These are phyloP conservation scores for Tulasnella sp. DNA, from an alignment of 768 basidiomycete genomes.

Conservation along the genomic window DNA sequence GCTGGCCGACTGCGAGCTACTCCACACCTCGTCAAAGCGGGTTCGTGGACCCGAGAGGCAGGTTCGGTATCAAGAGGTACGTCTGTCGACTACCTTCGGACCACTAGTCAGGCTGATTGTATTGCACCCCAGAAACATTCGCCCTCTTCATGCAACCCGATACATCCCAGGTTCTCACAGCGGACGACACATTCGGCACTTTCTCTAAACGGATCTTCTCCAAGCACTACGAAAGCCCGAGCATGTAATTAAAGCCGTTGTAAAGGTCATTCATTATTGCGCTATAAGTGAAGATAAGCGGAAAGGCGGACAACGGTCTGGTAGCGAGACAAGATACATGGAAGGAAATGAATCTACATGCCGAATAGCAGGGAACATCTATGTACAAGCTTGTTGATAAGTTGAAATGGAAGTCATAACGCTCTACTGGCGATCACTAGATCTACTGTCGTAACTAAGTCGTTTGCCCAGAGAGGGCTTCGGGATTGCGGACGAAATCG, in stretches of 20 bases:
- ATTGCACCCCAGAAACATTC: conserved; percentile 78
- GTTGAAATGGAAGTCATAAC: background rate
- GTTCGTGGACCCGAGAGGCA: conserved; percentile 28
- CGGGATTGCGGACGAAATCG: conserved; percentile 1
- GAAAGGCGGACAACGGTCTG: background rate
- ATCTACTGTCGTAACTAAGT: conserved; percentile 1
- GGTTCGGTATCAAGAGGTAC: conserved; percentile 15
- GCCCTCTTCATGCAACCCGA: conserved; percentile 87
- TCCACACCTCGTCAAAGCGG: conserved; percentile 86
- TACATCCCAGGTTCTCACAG: conserved; percentile 59
- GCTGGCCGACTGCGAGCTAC: conserved; percentile 73
- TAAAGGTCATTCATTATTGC: background rate
- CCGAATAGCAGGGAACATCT: background rate
- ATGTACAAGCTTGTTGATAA: background rate
- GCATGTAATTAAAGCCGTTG: conserved; percentile 1
- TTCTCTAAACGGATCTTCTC: conserved; percentile 77
- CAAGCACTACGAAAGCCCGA: conserved; percentile 38
- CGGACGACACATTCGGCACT: conserved; percentile 68
- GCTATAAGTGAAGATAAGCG: background rate
- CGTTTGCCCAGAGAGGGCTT: conserved; percentile 3
- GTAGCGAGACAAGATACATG: background rate
- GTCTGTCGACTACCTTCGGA: background rate
- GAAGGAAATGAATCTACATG: background rate
- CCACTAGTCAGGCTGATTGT: no score
- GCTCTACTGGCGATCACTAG: background rate